Evolutionary conservation across 805 yeast species (phyloP).

Genomic region (Yamadazyma nakazawae): DNA sequence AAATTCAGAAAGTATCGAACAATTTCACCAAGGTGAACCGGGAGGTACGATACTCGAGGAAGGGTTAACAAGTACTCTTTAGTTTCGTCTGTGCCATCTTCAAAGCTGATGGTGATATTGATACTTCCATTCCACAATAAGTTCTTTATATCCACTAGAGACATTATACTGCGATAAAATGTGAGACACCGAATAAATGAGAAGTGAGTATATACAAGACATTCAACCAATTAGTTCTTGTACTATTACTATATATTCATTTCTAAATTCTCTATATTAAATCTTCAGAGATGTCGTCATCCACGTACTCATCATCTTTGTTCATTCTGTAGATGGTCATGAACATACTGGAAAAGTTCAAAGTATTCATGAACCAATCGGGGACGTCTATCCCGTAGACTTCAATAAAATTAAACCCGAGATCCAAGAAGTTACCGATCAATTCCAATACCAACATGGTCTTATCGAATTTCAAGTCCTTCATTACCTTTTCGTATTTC

Average conservation of each 20-base stretch:
- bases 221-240: too few species aligned
- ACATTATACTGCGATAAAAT: neutral
- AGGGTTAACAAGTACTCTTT: constrained; percentile 6
- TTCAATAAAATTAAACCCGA: constrained; percentile 39
- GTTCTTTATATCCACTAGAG: constrained; percentile 23
- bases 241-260: neutral
- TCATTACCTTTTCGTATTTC: constrained; percentile 38
- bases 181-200: too few species aligned
- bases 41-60: constrained; percentile 53
- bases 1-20: constrained; percentile 36
- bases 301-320: constrained; percentile 44
- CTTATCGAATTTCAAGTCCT: constrained; percentile 41
- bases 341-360: constrained; percentile 41
- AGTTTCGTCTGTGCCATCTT: constrained; percentile 1
- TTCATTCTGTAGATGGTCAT: constrained; percentile 50
- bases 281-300: constrained; percentile 43
- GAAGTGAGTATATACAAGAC: too few species aligned
- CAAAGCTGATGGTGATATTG: constrained; percentile 38
- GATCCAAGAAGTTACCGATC: constrained; percentile 40
- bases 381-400: constrained; percentile 34
- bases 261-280: constrained; percentile 21
- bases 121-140: constrained; percentile 55
- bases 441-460: constrained; percentile 40
- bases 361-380: constrained; percentile 39
- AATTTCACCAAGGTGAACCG: constrained; percentile 37